Conservation (phyloP, 352 stramenopile species). For the Pythium oligandrum region DNA sequence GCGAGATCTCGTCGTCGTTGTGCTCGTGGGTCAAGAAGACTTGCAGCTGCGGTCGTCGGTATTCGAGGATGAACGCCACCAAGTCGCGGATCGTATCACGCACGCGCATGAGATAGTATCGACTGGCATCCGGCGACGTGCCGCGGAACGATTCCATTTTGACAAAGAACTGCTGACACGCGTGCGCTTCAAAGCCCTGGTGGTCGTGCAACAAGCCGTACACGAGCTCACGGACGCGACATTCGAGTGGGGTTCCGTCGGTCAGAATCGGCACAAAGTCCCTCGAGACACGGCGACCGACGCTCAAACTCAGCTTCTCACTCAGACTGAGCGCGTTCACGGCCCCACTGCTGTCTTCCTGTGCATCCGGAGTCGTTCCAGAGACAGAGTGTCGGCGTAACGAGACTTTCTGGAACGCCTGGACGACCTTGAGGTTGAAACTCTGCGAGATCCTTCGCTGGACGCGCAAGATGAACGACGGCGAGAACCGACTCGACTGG, state of each 20-base stretch:
- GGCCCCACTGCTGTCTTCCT: background rate
- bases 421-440: conserved; percentile 20
- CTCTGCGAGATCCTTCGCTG: conserved; percentile 16
- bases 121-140: conserved; percentile 9
- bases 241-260: conserved; percentile 15
- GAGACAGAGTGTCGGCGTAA: background rate
- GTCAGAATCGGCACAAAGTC: conserved; percentile 21
- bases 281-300: conserved; percentile 12
- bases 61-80: conserved; percentile 29
- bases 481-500: conserved; percentile 8
- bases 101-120: conserved; percentile 24
- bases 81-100: conserved; percentile 30
- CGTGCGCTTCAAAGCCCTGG: conserved; percentile 24
- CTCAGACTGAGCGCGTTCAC: conserved; percentile 12
- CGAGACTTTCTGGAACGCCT: conserved; percentile 11
- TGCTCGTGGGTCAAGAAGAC: conserved; percentile 6
- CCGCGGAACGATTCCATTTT: conserved; percentile 11
- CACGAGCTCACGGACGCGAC: conserved; percentile 17
- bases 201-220: conserved; percentile 14
- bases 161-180: conserved; percentile 17
- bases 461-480: conserved; percentile 15
- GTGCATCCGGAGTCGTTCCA: background rate
- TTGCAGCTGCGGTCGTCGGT: conserved; percentile 16
- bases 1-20: background rate
- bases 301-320: conserved; percentile 12